phyloP scores from a whole-genome alignment of 495 filamentous ascomycete species.

The Annulohypoxylon stygium region DNA sequence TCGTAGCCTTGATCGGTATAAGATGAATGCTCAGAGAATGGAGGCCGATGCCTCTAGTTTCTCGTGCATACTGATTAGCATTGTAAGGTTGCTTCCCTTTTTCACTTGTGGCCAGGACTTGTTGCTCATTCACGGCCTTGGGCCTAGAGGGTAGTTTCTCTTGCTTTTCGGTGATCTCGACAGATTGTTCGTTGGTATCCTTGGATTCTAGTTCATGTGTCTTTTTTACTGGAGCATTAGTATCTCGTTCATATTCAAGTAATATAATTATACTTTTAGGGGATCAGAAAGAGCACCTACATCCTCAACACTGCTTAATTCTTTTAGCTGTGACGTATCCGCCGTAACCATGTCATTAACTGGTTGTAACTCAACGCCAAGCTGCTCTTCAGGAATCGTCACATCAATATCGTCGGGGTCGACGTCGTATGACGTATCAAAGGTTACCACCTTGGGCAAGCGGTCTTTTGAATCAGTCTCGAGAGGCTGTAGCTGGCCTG shows the following conservation, averaged over 20 bases:
- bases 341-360: slow-evolving; percentile 23
- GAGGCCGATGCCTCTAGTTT: slow-evolving; percentile 67
- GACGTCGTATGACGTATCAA: slow-evolving; percentile 45
- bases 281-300: slow-evolving; percentile 17
- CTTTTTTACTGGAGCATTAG: slow-evolving; percentile 28
- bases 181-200: not conserved
- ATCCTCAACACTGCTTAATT: slow-evolving; percentile 1
- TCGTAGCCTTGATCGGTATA: slow-evolving; percentile 67
- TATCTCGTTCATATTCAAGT: not conserved
- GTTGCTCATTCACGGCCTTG: not conserved
- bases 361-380: slow-evolving; percentile 47
- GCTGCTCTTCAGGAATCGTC: slow-evolving; percentile 58
- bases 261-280: not conserved
- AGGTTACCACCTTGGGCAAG: slow-evolving; percentile 35
- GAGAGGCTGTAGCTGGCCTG: slow-evolving; percentile 13
- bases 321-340: slow-evolving; percentile 19
- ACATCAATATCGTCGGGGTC: slow-evolving; percentile 65
- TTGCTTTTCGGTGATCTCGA: slow-evolving; percentile 1
- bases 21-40: slow-evolving; percentile 66
- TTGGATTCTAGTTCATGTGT: not conserved
- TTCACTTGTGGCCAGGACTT: not conserved
- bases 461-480: slow-evolving; percentile 1
- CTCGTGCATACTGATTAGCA: slow-evolving; percentile 65
- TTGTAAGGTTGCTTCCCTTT: slow-evolving; percentile 34
- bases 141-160: slow-evolving; percentile 11